Percentiles rank a stretch among this genome's conserved stretches.
These are phyloP conservation scores for Tolypocladium capitatum DNA, from an alignment of 2,329 filamentous ascomycete genomes.

Conservation along the genomic window DNA sequence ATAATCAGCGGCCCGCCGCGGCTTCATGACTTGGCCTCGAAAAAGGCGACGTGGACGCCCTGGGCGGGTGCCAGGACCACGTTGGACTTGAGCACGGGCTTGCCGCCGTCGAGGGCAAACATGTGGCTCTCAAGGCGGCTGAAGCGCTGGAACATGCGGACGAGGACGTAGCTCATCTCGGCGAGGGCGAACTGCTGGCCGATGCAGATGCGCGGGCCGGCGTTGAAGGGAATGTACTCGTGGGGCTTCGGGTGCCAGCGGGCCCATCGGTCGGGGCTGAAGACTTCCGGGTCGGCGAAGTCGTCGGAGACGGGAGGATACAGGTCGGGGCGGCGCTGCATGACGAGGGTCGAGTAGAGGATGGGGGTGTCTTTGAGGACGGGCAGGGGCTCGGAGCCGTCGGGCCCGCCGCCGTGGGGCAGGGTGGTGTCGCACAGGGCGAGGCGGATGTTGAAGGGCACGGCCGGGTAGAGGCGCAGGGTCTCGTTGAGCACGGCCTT, in stretches of 20 bases:
- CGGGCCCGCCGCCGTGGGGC: constrained; percentile 54
- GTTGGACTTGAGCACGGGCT: constrained; percentile 41
- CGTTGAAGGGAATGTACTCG: constrained; percentile 64
- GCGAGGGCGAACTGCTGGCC: constrained; percentile 72
- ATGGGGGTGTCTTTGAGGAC: constrained; percentile 54
- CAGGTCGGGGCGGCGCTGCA: constrained; percentile 58
- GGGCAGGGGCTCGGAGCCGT: constrained; percentile 47
- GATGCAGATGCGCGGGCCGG: constrained; percentile 59
- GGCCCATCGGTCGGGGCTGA: constrained; percentile 54
- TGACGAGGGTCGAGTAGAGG: constrained; percentile 52
- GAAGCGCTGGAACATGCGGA: constrained; percentile 60
- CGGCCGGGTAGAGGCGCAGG: constrained; percentile 61
- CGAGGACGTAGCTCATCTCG: constrained; percentile 61
- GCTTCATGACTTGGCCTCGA: constrained; percentile 23
- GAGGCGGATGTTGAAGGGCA: constrained; percentile 67
- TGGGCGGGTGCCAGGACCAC: constrained; percentile 47
- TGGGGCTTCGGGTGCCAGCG: constrained; percentile 49
- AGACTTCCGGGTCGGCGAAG: constrained; percentile 33
- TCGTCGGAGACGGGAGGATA: constrained; percentile 37
- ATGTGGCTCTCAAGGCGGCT: constrained; percentile 47
- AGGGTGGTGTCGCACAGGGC: constrained; percentile 62
- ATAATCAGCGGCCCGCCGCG: neutral
- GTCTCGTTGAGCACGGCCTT: constrained; percentile 63
- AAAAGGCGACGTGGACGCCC: constrained; percentile 45
- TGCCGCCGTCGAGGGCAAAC: constrained; percentile 38